phyloP scores from a whole-genome alignment of 208 protist species.

The Trypanosomatidae sp. region DNA sequence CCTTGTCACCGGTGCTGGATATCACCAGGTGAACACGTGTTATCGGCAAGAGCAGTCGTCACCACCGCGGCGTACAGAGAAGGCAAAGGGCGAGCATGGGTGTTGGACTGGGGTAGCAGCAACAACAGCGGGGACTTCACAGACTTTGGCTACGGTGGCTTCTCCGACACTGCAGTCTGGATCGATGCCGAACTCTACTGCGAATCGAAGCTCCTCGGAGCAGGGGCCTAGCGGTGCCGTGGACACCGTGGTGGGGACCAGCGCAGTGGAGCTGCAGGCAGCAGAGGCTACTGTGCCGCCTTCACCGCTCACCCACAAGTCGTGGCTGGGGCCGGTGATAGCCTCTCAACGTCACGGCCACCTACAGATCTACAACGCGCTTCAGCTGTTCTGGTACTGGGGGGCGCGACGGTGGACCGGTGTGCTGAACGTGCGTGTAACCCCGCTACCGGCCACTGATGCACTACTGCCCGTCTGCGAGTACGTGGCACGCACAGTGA shows the following conservation, averaged over 20 bases:
- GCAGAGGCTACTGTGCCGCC: neutral
- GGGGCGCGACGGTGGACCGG: conserved; percentile 27
- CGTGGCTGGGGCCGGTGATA: neutral
- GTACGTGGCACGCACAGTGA: conserved; percentile 26
- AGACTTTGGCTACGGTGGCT: neutral
- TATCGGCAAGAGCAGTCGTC: conserved; percentile 15
- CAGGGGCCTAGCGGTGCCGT: neutral
- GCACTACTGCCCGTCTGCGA: conserved; percentile 26
- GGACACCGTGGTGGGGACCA: neutral
- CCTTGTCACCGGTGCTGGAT: conserved; percentile 39
- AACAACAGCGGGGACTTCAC: neutral
- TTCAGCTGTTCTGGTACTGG: conserved; percentile 35
- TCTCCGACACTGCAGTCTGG: neutral
- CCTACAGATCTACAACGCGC: conserved; percentile 20
- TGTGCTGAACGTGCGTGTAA: conserved; percentile 27
- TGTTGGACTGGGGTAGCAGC: neutral
- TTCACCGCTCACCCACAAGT: neutral
- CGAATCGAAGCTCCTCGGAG: neutral
- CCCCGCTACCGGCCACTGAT: conserved; percentile 14
- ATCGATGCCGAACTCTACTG: neutral
- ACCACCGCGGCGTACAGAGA: neutral
- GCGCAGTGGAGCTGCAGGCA: neutral
- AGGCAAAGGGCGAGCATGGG: neutral
- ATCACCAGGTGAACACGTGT: conserved; percentile 17
- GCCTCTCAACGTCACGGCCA: conserved; percentile 14